Evolutionary conservation across 129 eudicot species (phyloP).

Genomic region (Smallanthus sonchifolius): DNA sequence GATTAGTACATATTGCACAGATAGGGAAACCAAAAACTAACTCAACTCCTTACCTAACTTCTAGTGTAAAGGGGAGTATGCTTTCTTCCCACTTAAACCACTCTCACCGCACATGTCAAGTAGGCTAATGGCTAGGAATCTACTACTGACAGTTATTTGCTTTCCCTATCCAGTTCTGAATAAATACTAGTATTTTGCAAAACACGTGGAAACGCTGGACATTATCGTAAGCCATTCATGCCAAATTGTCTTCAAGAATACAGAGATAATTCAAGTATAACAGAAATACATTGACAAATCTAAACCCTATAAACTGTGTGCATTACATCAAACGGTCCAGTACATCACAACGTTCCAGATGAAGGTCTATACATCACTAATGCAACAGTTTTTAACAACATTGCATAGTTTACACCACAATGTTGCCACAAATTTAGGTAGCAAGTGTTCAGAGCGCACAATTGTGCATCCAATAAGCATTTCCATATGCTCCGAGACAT

Average conservation of each 20-base stretch:
- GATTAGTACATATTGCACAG: no score
- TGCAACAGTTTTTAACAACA: constrained; percentile 11
- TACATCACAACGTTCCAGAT: neutral
- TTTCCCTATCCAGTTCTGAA: neutral
- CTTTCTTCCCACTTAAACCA: neutral
- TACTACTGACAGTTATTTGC: neutral
- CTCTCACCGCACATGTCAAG: neutral
- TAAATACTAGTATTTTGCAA: neutral
- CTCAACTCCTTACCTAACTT: neutral
- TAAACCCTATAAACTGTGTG: neutral
- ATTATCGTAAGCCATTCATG: neutral
- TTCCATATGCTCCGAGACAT: neutral
- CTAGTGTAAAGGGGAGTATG: neutral
- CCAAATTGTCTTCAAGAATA: neutral
- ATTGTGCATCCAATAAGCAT: neutral
- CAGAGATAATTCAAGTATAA: neutral
- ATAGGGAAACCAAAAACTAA: neutral
- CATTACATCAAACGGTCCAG: neutral
- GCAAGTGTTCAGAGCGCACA: neutral
- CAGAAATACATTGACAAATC: neutral
- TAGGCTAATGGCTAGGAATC: neutral
- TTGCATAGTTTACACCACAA: constrained; percentile 9
- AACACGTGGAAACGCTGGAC: neutral
- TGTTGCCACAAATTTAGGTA: constrained; percentile 18
- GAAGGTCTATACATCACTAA: neutral